These are phyloP conservation scores for Hygrocybe coccinea DNA, from an alignment of 768 basidiomycete species.

Conservation along the genomic window DNA sequence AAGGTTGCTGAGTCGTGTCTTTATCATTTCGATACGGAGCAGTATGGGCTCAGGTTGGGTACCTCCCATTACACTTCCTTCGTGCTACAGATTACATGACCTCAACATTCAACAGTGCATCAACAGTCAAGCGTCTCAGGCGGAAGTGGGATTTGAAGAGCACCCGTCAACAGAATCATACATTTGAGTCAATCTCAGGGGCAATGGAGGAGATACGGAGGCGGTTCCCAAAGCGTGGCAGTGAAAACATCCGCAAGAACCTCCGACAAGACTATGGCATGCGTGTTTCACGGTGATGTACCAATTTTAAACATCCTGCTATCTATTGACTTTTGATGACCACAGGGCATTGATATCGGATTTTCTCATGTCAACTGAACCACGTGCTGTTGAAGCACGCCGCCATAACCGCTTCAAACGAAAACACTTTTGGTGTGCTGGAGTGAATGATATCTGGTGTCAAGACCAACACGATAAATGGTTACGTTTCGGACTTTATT, in stretches of 20 bases:
- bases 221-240: too few species aligned
- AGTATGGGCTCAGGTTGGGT: constrained; percentile 3
- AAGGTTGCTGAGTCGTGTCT: constrained; percentile 9
- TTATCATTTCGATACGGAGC: constrained; percentile 12
- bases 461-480: constrained; percentile 38
- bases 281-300: constrained; percentile 13
- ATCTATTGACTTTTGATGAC: too few species aligned
- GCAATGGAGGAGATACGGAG: too few species aligned
- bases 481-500: constrained; percentile 27
- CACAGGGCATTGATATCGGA: constrained; percentile 7
- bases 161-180: too few species aligned
- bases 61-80: too few species aligned
- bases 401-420: constrained; percentile 15
- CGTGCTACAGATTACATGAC: too few species aligned
- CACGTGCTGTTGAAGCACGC: constrained; percentile 6
- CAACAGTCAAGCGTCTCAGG: not conserved
- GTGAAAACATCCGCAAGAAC: too few species aligned
- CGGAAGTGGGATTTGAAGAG: too few species aligned
- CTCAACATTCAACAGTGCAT: not conserved
- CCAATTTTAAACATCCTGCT: not conserved
- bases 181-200: too few species aligned
- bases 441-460: constrained; percentile 30
- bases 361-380: constrained; percentile 10
- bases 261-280: too few species aligned
- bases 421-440: constrained; percentile 26